phyloP scores from a whole-genome alignment of 106 monocot species.

The Acorus calamus region DNA sequence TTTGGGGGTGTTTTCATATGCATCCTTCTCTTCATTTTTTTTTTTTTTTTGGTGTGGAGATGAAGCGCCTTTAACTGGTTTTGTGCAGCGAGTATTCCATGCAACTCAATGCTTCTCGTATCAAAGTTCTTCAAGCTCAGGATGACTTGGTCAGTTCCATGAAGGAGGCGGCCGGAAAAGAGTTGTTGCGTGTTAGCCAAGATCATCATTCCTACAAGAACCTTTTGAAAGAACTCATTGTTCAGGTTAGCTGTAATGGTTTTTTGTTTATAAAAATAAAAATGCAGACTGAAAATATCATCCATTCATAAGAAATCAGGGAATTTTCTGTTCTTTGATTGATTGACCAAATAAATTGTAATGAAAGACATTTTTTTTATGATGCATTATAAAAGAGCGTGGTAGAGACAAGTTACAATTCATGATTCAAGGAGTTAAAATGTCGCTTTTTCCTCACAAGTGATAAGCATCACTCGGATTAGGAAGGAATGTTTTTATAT shows the following conservation, averaged over 20 bases:
- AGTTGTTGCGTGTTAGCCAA: slow-evolving; percentile 42
- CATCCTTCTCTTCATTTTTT: background rate
- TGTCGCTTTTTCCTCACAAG: no score
- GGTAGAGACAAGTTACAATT: no score
- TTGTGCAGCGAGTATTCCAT: slow-evolving; percentile 69
- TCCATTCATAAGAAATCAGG: no score
- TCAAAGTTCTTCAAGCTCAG: slow-evolving; percentile 87
- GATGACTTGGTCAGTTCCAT: slow-evolving; percentile 73
- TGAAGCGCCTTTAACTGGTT: background rate
- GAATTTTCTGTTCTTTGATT: no score
- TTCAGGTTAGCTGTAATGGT: slow-evolving; percentile 39
- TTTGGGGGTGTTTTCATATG: background rate
- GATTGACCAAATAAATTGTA: no score
- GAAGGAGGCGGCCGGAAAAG: slow-evolving; percentile 55
- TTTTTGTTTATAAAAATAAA: no score
- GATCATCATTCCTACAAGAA: slow-evolving; percentile 33
- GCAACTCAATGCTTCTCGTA: slow-evolving; percentile 83
- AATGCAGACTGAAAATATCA: no score
- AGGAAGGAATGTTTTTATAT: no score
- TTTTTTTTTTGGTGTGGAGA: background rate
- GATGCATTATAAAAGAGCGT: no score
- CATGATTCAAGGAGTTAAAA: no score
- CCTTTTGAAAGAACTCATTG: slow-evolving; percentile 59
- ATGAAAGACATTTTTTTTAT: no score
- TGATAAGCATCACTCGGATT: no score